A percentile compares a stretch with the other conserved stretches of the same genome.
These are phyloP conservation scores for Scutellaria barbata DNA, from an alignment of 257 asterid genomes.

Conservation along the genomic window DNA sequence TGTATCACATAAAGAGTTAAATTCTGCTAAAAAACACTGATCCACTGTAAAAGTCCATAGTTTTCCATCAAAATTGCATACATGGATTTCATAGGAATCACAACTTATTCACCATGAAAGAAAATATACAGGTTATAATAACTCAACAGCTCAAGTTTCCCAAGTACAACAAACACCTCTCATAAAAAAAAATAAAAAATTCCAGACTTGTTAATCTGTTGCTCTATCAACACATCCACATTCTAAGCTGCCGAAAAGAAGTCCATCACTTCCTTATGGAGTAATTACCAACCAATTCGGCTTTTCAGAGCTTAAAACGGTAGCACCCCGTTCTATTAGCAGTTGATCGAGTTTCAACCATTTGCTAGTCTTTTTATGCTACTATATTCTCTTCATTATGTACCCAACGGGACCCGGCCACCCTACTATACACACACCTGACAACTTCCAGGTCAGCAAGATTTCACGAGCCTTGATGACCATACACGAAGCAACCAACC, in stretches of 20 bases:
- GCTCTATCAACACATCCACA: background rate
- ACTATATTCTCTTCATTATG: conserved; percentile 21
- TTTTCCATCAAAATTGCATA: too few relatives aligned
- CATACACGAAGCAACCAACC: conserved; percentile 61
- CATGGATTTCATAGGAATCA: too few relatives aligned
- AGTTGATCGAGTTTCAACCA: background rate
- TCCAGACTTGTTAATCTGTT: conserved; percentile 25
- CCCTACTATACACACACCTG: conserved; percentile 9
- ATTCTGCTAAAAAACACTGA: too few relatives aligned
- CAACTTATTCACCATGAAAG: too few relatives aligned
- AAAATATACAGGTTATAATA: too few relatives aligned
- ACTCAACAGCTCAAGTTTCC: too few relatives aligned
- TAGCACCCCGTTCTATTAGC: background rate
- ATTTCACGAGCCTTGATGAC: conserved; percentile 59
- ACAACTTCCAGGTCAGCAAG: conserved; percentile 44
- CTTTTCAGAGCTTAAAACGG: background rate
- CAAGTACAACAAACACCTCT: background rate
- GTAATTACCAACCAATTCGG: background rate
- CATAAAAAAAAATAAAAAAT: background rate
- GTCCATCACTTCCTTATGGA: conserved; percentile 8
- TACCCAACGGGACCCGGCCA: conserved; percentile 22
- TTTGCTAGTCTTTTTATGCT: conserved; percentile 6
- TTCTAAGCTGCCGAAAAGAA: background rate
- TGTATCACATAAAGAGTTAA: too few relatives aligned
- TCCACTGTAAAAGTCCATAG: too few relatives aligned